These are phyloP conservation scores for Phaseolus coccineus DNA, from an alignment of 331 rosid genomes.

Conservation along the genomic window DNA sequence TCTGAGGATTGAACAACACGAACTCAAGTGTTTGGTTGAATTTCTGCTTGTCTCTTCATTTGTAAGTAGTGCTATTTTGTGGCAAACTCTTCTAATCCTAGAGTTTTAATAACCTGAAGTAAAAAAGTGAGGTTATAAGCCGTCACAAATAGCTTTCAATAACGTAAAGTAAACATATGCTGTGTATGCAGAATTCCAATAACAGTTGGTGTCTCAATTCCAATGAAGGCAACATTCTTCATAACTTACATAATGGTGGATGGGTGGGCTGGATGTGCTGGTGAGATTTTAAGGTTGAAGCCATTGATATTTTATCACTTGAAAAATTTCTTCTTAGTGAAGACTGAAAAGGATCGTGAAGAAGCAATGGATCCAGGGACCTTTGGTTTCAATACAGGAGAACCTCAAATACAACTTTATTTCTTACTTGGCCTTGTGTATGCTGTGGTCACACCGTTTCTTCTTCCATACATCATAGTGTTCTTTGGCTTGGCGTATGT, in stretches of 20 bases:
- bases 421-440: slow-evolving; percentile 97
- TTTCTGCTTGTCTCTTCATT: neutral
- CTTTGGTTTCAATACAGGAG: slow-evolving; percentile 88
- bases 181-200: slow-evolving; percentile 76
- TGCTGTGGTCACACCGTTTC: slow-evolving; percentile 86
- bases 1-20: neutral
- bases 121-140: neutral
- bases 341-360: slow-evolving; percentile 92
- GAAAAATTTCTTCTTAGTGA: slow-evolving; percentile 75
- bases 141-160: neutral
- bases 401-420: slow-evolving; percentile 96
- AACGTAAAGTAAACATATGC: slow-evolving; percentile 7
- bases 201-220: slow-evolving; percentile 94
- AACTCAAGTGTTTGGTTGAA: neutral
- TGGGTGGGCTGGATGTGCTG: slow-evolving; percentile 99
- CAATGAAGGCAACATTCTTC: slow-evolving; percentile 99
- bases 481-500: slow-evolving; percentile 85
- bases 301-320: slow-evolving; percentile 87
- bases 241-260: slow-evolving; percentile 95
- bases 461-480: slow-evolving; percentile 86
- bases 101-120: slow-evolving; percentile 3
- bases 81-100: neutral
- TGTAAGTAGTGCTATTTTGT: neutral
- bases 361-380: slow-evolving; percentile 99
- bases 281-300: slow-evolving; percentile 88